Base-by-base conservation (phyloP, 2,329 filamentous ascomycete genomes). In the Sporothrix protearum region DNA sequence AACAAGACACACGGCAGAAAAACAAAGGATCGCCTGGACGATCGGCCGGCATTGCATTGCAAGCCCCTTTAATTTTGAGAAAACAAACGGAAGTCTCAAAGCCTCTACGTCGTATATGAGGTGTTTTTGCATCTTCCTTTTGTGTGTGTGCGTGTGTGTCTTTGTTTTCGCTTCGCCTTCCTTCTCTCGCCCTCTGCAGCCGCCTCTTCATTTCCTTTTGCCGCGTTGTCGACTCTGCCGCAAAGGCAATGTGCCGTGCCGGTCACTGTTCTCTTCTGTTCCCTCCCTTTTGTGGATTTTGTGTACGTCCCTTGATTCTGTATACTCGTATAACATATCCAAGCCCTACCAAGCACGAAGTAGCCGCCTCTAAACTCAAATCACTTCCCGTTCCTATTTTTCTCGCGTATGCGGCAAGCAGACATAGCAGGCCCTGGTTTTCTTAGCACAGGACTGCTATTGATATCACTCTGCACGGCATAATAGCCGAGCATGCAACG, bases 31-130 rank as follows among this genome's bases (percentile, higher is more conserved):
- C 57, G 57, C 57, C 57, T 63, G n/a, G 57, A 63, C 14, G 57
- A 63, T 42, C 36, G 57, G 57, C 57, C 57, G 57, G 57, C 57
- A 63, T 63, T 59, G 53, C 53, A n/a, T 33, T 61, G 57, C 57
- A 28, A 36, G 57, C 57, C 36, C 57, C 57, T 63, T 42, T 42
- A 63, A 63, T 63, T 42, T 63, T 42, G 36, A 63, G 57, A 42
- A 42, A 25, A 42, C 33, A 42, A 42, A 63, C 57, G 36, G 57
- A 8, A 28, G 57, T 28, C 57, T n/a, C 33, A n/a, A 42, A 19
- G 57, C 16, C 57, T n/a, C 33, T 19, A 42, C n/a, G n/a, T n/a
- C n/a, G n/a, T n/a, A n/a, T 14, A 4, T 59, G 53, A n/a, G n/a
- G 9, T 39, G n/a, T 42, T 42, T 63, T 7, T 12, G n/a, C 25